phyloP scores from a whole-genome alignment of 306 rosid genomes.

The Vigna unguiculata region DNA sequence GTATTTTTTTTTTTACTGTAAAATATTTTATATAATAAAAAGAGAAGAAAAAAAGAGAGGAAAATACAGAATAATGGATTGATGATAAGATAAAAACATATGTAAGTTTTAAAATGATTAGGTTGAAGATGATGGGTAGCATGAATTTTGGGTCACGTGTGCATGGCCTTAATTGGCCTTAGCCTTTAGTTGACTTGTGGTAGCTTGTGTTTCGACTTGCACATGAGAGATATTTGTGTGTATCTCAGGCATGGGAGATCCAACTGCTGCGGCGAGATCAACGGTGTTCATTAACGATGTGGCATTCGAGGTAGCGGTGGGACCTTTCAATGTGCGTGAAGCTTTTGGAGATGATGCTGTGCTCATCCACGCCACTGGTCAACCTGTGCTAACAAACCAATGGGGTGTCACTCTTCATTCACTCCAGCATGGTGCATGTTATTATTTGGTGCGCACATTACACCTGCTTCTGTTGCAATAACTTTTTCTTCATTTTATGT shows the following conservation, averaged over 20 bases:
- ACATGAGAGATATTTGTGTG: conserved; percentile 39
- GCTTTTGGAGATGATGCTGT: conserved; percentile 87
- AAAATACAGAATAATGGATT: too few relatives aligned
- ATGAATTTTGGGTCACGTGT: conserved; percentile 56
- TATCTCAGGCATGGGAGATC: conserved; percentile 59
- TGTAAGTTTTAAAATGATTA: too few relatives aligned
- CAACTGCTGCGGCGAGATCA: conserved; percentile 51
- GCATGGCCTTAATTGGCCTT: conserved; percentile 67
- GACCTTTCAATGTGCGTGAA: conserved; percentile 82
- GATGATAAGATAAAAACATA: too few relatives aligned
- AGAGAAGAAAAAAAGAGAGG: too few relatives aligned
- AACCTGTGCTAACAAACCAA: conserved; percentile 80
- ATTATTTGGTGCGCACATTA: conserved; percentile 65
- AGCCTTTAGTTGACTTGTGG: conserved; percentile 10
- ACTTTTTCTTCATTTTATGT: not conserved
- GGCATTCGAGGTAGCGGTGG: conserved; percentile 75
- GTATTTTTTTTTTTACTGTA: too few relatives aligned
- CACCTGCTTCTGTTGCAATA: not conserved
- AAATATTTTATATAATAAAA: too few relatives aligned
- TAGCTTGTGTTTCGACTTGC: not conserved
- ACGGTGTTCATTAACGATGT: conserved; percentile 91
- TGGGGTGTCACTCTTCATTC: conserved; percentile 92
- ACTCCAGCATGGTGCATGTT: conserved; percentile 81
- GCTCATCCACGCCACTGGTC: conserved; percentile 81
- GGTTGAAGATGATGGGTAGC: conserved; percentile 3